Conservation (phyloP, 2,329 filamentous ascomycete genomes). For the Microsporum canis region DNA sequence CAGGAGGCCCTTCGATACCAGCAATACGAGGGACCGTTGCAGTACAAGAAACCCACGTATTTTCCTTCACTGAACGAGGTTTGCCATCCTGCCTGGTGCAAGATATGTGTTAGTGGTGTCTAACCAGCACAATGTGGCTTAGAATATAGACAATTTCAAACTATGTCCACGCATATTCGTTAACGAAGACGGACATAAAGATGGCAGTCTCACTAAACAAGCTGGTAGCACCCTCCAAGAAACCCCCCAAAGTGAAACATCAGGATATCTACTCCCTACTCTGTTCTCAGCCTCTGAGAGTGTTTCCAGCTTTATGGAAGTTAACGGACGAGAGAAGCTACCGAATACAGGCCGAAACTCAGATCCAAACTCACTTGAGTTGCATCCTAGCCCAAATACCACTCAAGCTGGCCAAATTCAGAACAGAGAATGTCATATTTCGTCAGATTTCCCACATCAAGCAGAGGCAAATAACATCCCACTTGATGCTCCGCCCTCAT, state of each 20-base stretch:
- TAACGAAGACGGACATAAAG: background rate
- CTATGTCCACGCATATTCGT: background rate
- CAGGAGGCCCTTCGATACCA: constrained; percentile 21
- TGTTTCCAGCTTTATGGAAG: constrained; percentile 42
- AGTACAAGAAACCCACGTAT: constrained; percentile 18
- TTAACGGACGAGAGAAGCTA: constrained; percentile 30
- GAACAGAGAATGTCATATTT: background rate
- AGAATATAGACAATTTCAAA: background rate
- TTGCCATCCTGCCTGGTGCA: background rate
- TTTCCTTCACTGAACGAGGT: background rate
- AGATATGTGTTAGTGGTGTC: background rate
- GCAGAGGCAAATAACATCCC: background rate
- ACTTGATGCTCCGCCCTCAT: background rate
- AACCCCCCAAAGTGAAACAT: background rate
- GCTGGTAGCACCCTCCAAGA: background rate
- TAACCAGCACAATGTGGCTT: background rate
- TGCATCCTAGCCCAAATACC: background rate
- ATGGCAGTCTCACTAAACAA: background rate
- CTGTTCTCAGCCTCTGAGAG: constrained; percentile 33
- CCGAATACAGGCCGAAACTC: constrained; percentile 19
- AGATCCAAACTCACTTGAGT: constrained; percentile 16
- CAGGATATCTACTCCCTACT: constrained; percentile 2
- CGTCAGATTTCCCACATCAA: background rate
- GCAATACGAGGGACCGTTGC: constrained; percentile 15
- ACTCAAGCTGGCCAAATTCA: too few species aligned